Evolutionary conservation across 2,329 filamentous ascomycete genomes (phyloP), one percentile per base, ranked within the genome.

Genomic region (Thelonectria blattea): DNA sequence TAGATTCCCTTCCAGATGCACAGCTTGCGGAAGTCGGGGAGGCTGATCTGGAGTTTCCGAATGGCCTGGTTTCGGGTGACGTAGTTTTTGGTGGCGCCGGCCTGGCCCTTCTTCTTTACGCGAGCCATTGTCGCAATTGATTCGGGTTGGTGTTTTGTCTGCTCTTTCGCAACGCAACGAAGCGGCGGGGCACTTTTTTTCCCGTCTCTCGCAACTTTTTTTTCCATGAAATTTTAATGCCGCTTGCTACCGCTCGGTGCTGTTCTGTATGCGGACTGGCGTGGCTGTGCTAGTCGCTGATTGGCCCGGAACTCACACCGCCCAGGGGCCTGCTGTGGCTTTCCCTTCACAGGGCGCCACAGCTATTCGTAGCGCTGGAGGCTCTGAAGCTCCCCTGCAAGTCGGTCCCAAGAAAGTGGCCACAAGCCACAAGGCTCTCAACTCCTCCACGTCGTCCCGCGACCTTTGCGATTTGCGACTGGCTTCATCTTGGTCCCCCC

Each of bases 1-100:
- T 97, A 99, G 77, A 99, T 98, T 72, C 93, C 95, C 83, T 98
- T 98, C 90, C 97, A 99, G 78, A 99, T 99, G 82, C 95, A 99
- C 75, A 99, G 85, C 81, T 96, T 91, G 80, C 95, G 90, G 81
- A 99, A 99, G 80, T 99, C 95, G 68, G 93, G 93, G 58, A 99
- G 87, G 73, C 91, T 97, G 79, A 99, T 91, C 80, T 99, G 95
- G 65, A 99, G 89, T 82, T 98, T 99, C 78, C 93, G 92, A 72
- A 99, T 92, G 47, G 95, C 95, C 82, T 97, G 93, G 43, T 94
- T 97, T 77, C 95, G 87, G 59, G 95, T 99, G 71, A 99, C 93
- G 83, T 94, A 99, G 85, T 99, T 99, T 82, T 95, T 97, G 81
- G 93, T 93, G 78, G 92, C 90, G 77, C 95, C 95, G 75, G 93